A percentile compares a stretch with the other conserved stretches of the same genome.
These are phyloP conservation scores for Taphrina betulina DNA, from an alignment of 1,139 yeast genomes.

Conservation along the genomic window DNA sequence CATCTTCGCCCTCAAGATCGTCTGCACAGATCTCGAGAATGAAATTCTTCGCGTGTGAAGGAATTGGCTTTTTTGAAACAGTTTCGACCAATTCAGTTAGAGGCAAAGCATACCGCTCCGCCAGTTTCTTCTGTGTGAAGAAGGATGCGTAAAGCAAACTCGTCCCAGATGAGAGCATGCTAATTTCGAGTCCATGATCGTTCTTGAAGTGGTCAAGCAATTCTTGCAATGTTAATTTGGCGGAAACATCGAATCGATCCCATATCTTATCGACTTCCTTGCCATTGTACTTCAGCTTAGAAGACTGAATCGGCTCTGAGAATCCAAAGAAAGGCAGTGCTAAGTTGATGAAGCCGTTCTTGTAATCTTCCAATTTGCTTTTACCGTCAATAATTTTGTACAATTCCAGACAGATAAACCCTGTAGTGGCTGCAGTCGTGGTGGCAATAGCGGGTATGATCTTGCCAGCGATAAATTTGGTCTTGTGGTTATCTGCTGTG, in stretches of 20 bases:
- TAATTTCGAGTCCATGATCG: slow-evolving; percentile 78
- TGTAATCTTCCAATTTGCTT: slow-evolving; percentile 75
- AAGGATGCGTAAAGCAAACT: slow-evolving; percentile 88
- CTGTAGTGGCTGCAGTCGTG: slow-evolving; percentile 94
- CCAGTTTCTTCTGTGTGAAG: slow-evolving; percentile 85
- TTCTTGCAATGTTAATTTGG: slow-evolving; percentile 73
- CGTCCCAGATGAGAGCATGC: slow-evolving; percentile 91
- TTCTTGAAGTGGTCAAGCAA: slow-evolving; percentile 72
- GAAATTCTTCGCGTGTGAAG: slow-evolving; percentile 70
- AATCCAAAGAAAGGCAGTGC: slow-evolving; percentile 97
- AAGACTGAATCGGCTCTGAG: slow-evolving; percentile 89
- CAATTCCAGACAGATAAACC: slow-evolving; percentile 85
- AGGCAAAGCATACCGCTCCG: slow-evolving; percentile 68
- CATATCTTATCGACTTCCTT: slow-evolving; percentile 83
- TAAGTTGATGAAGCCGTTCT: slow-evolving; percentile 88
- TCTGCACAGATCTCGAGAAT: slow-evolving; percentile 90
- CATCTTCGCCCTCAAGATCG: slow-evolving; percentile 90
- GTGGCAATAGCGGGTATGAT: slow-evolving; percentile 90
- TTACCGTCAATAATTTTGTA: slow-evolving; percentile 78
- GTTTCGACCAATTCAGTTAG: slow-evolving; percentile 73
- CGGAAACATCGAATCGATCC: slow-evolving; percentile 86
- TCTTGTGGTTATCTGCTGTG: slow-evolving; percentile 63
- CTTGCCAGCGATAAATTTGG: slow-evolving; percentile 67
- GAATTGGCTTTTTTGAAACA: slow-evolving; percentile 80
- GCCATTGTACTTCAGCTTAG: slow-evolving; percentile 76